Conservation (phyloP, 1,139 yeast species). For the Yarrowia galli region DNA sequence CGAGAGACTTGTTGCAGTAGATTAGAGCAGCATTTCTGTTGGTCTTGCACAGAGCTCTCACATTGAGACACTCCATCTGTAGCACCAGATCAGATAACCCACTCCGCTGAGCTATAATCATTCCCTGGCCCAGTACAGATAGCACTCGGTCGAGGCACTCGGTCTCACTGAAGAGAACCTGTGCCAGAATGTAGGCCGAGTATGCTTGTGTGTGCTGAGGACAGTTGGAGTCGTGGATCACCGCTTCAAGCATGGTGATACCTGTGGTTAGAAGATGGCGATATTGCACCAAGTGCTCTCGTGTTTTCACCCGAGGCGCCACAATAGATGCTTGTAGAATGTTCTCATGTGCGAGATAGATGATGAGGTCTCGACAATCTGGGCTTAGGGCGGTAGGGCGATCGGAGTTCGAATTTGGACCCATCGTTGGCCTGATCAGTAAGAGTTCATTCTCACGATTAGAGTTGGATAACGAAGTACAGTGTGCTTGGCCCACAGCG, state of each 20-base stretch:
- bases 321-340: background rate
- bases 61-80: constrained; percentile 40
- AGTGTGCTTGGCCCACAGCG: background rate
- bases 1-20: constrained; percentile 16
- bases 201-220: constrained; percentile 4
- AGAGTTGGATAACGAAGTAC: constrained; percentile 22
- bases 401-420: background rate
- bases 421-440: background rate
- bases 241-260: constrained; percentile 36
- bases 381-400: constrained; percentile 7
- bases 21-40: constrained; percentile 39
- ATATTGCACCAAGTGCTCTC: constrained; percentile 1
- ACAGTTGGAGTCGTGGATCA: constrained; percentile 25
- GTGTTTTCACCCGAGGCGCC: background rate
- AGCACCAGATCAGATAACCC: constrained; percentile 32
- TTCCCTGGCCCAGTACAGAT: constrained; percentile 39
- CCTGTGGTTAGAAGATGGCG: constrained; percentile 36
- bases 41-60: constrained; percentile 27
- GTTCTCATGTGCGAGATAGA: constrained; percentile 4
- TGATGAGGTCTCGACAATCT: constrained; percentile 11
- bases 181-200: constrained; percentile 38
- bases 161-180: constrained; percentile 39
- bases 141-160: constrained; percentile 37
- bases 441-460: background rate
- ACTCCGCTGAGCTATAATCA: constrained; percentile 37